These are phyloP conservation scores for Cladorrhinum sp. DNA, from an alignment of 2,329 filamentous ascomycete genomes.

Conservation along the genomic window DNA sequence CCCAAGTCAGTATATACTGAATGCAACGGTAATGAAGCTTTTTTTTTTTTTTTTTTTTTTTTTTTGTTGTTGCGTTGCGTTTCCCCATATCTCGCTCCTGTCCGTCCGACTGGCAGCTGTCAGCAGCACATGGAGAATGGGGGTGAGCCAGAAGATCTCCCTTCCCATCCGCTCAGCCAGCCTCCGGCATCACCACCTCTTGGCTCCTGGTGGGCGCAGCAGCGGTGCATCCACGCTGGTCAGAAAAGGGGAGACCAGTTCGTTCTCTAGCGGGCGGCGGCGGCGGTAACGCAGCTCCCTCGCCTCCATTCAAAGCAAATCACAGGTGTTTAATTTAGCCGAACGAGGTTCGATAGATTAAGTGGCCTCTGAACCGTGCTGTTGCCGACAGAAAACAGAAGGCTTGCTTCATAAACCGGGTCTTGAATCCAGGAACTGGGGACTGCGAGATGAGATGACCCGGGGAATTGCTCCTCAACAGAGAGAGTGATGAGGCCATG, in stretches of 20 bases:
- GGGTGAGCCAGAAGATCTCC: too few relatives aligned
- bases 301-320: conserved; percentile 20
- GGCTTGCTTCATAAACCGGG: conserved; percentile 21
- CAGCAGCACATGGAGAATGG: not conserved
- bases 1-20: too few relatives aligned
- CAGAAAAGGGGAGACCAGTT: too few relatives aligned
- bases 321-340: conserved; percentile 27
- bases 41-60: not conserved
- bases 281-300: too few relatives aligned
- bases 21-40: not conserved
- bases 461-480: conserved; percentile 2
- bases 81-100: not conserved
- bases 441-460: conserved; percentile 1
- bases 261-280: conserved; percentile 1
- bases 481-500: conserved; percentile 6
- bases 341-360: conserved; percentile 25
- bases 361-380: conserved; percentile 11
- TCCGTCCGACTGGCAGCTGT: not conserved
- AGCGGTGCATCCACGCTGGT: too few relatives aligned
- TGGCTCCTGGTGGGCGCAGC: too few relatives aligned
- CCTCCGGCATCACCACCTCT: too few relatives aligned
- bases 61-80: not conserved
- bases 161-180: too few relatives aligned
- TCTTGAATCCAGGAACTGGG: conserved; percentile 21
- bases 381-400: conserved; percentile 7